Percentiles rank a stretch among this genome's conserved stretches.
These are phyloP conservation scores for Annulohypoxylon bovei DNA, from an alignment of 495 filamentous ascomycete genomes.

Conservation along the genomic window DNA sequence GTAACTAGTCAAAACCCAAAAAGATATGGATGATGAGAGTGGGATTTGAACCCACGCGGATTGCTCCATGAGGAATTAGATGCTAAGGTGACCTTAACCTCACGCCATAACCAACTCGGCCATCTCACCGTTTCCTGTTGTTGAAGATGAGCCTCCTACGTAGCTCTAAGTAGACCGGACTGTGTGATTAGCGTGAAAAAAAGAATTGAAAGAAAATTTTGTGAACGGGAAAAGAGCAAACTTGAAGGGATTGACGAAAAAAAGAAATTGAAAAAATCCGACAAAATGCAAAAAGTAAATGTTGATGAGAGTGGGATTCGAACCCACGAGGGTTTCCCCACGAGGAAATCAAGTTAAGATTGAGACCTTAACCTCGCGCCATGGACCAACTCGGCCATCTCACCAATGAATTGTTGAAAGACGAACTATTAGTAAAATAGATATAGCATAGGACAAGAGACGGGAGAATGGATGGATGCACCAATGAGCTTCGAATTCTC, in stretches of 20 bases:
- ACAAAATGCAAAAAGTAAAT: background rate
- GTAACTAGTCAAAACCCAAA: no score
- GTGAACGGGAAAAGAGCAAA: no score
- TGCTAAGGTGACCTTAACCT: constrained; percentile 34
- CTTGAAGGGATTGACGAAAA: no score
- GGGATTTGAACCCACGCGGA: constrained; percentile 56
- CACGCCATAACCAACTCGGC: no score
- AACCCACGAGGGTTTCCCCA: constrained; percentile 33
- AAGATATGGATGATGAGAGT: constrained; percentile 35
- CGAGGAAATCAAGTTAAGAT: constrained; percentile 16
- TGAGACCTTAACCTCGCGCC: constrained; percentile 13
- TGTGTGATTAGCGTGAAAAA: no score
- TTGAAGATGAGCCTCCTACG: no score
- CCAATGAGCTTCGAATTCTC: background rate
- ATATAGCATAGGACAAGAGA: background rate
- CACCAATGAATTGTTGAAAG: background rate
- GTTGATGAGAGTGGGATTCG: constrained; percentile 34
- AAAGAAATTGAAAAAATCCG: background rate
- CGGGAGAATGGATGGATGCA: background rate
- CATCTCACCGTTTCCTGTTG: no score
- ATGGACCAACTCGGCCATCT: constrained; percentile 21
- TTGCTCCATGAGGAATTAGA: constrained; percentile 50
- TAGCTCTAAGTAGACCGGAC: no score
- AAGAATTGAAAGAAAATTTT: no score
- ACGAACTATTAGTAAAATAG: background rate